Evolutionary conservation across 2,329 filamentous ascomycete species (phyloP).

Genomic region (Hypoxylon sp.): DNA sequence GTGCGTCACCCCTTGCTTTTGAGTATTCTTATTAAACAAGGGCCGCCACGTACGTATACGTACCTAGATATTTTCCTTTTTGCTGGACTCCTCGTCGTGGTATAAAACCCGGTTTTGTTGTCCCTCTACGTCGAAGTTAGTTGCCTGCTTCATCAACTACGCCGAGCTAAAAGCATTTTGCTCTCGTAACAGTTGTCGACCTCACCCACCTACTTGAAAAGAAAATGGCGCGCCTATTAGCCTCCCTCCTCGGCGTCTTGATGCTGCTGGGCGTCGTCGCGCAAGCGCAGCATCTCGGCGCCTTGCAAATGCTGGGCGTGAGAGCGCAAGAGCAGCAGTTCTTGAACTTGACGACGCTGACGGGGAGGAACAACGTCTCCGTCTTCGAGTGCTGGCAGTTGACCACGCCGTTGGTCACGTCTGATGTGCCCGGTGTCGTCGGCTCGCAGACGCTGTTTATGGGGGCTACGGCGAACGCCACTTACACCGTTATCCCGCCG

Average conservation of each 20-base stretch:
- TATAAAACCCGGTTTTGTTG: background rate
- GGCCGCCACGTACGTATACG: too few relatives aligned
- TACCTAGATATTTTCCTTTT: too few relatives aligned
- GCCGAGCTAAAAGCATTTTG: too few relatives aligned
- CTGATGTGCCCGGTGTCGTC: constrained; percentile 53
- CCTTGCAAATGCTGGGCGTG: constrained; percentile 8
- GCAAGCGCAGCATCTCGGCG: constrained; percentile 4
- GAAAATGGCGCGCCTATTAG: constrained; percentile 15
- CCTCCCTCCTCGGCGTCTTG: background rate
- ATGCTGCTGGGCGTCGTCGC: constrained; percentile 20
- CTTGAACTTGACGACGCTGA: constrained; percentile 62
- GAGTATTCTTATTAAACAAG: too few relatives aligned
- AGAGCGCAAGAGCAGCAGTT: constrained; percentile 6
- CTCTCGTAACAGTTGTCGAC: background rate
- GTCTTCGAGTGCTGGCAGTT: constrained; percentile 64
- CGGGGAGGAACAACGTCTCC: constrained; percentile 56
- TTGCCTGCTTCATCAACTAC: too few relatives aligned
- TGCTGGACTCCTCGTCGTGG: too few relatives aligned
- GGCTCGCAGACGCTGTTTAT: constrained; percentile 54
- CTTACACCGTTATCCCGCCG: constrained; percentile 57
- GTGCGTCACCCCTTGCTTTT: too few relatives aligned
- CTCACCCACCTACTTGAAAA: too few relatives aligned
- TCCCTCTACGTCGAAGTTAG: background rate
- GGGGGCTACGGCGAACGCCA: constrained; percentile 53
- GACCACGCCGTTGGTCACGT: constrained; percentile 52